Evolutionary conservation across 2,329 filamentous ascomycete genomes (phyloP).

Genomic region (Verticillium nubilum): DNA sequence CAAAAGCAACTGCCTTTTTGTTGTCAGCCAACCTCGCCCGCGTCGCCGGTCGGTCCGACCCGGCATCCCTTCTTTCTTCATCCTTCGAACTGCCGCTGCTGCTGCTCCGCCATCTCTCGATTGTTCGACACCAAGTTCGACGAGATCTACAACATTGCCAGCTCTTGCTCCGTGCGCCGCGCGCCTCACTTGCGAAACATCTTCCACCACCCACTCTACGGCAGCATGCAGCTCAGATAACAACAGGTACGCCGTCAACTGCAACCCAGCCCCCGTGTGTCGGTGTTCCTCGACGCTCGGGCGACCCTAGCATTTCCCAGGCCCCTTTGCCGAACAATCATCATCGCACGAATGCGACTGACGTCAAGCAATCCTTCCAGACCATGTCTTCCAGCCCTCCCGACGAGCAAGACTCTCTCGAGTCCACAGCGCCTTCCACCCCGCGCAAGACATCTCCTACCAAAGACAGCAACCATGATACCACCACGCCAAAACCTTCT

Average conservation of each 20-base stretch:
- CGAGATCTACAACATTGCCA: not conserved
- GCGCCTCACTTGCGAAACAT: not conserved
- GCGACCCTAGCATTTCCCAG: not conserved
- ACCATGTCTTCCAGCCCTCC: slow-evolving; percentile 12
- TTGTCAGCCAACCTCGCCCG: not conserved
- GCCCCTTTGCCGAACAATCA: not conserved
- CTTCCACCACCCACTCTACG: not conserved
- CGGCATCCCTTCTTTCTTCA: not conserved
- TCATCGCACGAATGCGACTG: slow-evolving; percentile 1
- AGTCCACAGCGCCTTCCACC: slow-evolving; percentile 1
- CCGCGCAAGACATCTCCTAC: slow-evolving; percentile 1
- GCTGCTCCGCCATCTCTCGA: not conserved
- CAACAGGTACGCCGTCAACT: slow-evolving; percentile 6
- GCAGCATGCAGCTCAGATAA: slow-evolving; percentile 11
- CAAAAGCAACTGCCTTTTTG: not conserved
- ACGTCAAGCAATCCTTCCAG: slow-evolving; percentile 4
- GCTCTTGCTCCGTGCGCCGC: not conserved
- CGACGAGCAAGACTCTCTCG: slow-evolving; percentile 9
- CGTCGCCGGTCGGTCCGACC: not conserved
- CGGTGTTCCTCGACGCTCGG: not conserved
- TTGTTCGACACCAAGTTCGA: not conserved
- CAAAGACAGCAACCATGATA: not conserved
- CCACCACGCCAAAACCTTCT: not conserved
- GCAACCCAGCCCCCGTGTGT: not conserved
- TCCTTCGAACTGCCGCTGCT: not conserved